Base-by-base conservation (phyloP, 2,329 filamentous ascomycete genomes). In the Claviceps capensis region DNA sequence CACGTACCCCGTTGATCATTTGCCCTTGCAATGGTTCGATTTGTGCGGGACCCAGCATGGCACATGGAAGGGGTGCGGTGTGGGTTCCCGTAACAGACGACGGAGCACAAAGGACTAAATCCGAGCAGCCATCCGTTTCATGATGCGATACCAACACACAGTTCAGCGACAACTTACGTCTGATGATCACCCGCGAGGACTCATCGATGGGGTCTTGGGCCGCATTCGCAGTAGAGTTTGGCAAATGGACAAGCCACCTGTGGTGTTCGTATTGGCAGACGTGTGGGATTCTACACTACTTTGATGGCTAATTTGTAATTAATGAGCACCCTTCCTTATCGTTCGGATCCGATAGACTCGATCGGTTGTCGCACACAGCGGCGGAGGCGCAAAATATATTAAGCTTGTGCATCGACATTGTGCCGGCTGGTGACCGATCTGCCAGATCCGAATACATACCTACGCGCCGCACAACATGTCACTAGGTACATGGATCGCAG, bases 161-260 rank as follows among this genome's bases (percentile, higher is more conserved):
- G 26, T 37, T 22, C 30, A 43, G 16, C 26, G 47, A 43, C 44
- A 40, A 40, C 50, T n/a, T 48, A 45, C 30, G 30, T 34, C 30
- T 34, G 30, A 34, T 44, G 13, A 50, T 43, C 11, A 14, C 13
- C 41, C 48, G 13, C n/a, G 40, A 42, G 36, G 5, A 22, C 19
- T 41, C 5, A 13, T 26, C 3, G 1, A 48, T 22, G 1, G 9
- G 13, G 34, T 9, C 34, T 47, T 48, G 30, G 34, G n/a, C 17
- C 22, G 19, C 19, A 23, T 13, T 34, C 17, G 17, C 19, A 14
- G 11, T 43, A 23, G 19, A 22, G 6, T 23, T 6, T 14, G 41
- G 22, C 9, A 19, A 30, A 40, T 50, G 23, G 41, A 50, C 7
- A 50, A 50, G 48, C 48, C 48, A 50, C 41, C 26, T 44, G 47